These are phyloP conservation scores for Cystobasidiaceae sp. DNA, from an alignment of 1,284 basidiomycete species.

Conservation along the genomic window DNA sequence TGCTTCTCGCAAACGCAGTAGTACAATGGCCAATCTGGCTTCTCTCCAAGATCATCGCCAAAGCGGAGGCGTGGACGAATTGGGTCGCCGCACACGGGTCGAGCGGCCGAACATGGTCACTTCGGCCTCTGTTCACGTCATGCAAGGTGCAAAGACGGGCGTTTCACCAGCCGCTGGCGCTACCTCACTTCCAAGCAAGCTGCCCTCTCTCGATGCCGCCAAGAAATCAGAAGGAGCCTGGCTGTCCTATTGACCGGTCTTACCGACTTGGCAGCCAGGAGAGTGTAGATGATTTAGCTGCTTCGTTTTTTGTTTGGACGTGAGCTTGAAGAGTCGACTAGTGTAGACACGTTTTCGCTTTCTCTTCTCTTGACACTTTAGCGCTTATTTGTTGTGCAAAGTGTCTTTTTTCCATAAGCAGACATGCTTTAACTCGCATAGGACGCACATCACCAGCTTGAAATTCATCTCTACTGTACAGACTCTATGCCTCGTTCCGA, in stretches of 20 bases:
- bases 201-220: background rate
- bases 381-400: no score
- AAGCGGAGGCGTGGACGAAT: background rate
- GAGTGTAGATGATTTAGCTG: background rate
- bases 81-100: background rate
- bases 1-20: conserved; percentile 2
- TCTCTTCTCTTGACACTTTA: no score
- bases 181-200: background rate
- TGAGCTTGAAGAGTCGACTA: no score
- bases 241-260: conserved; percentile 5
- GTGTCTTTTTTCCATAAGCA: no score
- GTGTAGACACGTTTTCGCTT: no score
- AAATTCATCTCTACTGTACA: no score
- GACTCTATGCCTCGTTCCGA: no score
- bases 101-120: background rate
- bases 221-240: conserved; percentile 20
- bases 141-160: background rate
- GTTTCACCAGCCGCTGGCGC: background rate
- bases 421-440: no score
- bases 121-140: background rate
- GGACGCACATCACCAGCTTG: no score
- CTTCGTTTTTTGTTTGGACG: background rate
- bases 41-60: background rate
- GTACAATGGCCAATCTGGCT: conserved; percentile 4
- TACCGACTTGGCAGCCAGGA: background rate